Evolutionary conservation across 2,329 filamentous ascomycete species (phyloP).

Genomic region (Trichoderma gracile): DNA sequence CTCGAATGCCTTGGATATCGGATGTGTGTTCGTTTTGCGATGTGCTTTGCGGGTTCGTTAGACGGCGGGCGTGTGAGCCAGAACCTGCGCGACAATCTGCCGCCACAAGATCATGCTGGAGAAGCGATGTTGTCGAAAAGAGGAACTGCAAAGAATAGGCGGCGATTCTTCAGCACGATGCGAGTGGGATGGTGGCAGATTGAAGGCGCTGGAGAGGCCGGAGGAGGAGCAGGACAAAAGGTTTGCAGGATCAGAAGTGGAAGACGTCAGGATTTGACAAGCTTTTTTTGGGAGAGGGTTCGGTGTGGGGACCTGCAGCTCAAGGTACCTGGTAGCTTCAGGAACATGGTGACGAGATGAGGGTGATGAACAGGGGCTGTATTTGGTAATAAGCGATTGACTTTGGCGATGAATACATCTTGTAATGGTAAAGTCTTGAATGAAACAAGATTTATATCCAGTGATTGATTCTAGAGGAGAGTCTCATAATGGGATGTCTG

Average conservation of each 20-base stretch:
- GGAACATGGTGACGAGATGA: too few species aligned
- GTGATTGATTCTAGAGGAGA: too few species aligned
- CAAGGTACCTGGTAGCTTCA: not conserved
- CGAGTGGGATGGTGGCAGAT: constrained; percentile 13
- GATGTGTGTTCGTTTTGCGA: not conserved
- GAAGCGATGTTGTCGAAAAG: not conserved
- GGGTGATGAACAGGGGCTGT: not conserved
- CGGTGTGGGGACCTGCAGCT: constrained; percentile 10
- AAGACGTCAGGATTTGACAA: constrained; percentile 20
- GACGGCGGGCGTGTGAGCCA: constrained; percentile 25
- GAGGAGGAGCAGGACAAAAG: not conserved
- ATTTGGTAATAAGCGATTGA: too few species aligned
- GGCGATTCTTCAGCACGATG: not conserved
- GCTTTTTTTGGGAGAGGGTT: constrained; percentile 1
- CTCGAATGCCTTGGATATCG: not conserved
- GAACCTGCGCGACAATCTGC: constrained; percentile 26
- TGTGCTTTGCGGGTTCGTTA: not conserved
- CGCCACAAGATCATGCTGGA: constrained; percentile 25
- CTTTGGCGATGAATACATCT: too few species aligned
- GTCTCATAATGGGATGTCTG: too few species aligned
- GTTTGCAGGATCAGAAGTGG: not conserved
- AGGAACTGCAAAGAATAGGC: not conserved
- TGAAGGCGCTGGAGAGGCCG: not conserved
- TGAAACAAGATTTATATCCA: too few species aligned
- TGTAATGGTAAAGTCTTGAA: too few species aligned